phyloP scores from a whole-genome alignment of 768 basidiomycete genomes.

The Infundibulicybe gibba region DNA sequence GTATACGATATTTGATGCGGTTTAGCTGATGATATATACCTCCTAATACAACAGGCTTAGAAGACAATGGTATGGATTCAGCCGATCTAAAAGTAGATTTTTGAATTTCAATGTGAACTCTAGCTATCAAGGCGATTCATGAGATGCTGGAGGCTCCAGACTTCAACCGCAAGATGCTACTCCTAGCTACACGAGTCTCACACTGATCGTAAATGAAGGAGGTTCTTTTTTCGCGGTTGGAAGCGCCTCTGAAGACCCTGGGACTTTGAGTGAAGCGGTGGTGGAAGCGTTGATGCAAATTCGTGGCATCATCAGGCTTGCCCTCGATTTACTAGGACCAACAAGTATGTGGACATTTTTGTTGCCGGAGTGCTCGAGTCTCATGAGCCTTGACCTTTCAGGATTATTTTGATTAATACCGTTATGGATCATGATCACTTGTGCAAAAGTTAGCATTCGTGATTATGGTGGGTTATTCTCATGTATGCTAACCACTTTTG shows the following conservation, averaged over 20 bases:
- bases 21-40: background rate
- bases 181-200: slow-evolving; percentile 80
- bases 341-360: slow-evolving; percentile 41
- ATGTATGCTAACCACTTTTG: slow-evolving; percentile 14
- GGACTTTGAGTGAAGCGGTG: slow-evolving; percentile 54
- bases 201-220: slow-evolving; percentile 74
- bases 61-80: slow-evolving; percentile 64
- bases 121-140: slow-evolving; percentile 65
- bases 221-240: slow-evolving; percentile 71
- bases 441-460: slow-evolving; percentile 50
- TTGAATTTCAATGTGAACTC: slow-evolving; percentile 4
- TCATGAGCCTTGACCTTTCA: slow-evolving; percentile 18
- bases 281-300: slow-evolving; percentile 73
- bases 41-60: slow-evolving; percentile 49
- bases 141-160: slow-evolving; percentile 70
- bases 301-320: slow-evolving; percentile 79
- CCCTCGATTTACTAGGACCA: slow-evolving; percentile 57
- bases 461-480: slow-evolving; percentile 18
- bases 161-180: slow-evolving; percentile 84
- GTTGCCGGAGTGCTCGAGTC: slow-evolving; percentile 14
- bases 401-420: slow-evolving; percentile 52
- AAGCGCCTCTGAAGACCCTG: slow-evolving; percentile 67
- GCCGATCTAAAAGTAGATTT: slow-evolving; percentile 3
- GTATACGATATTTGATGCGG: background rate
- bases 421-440: slow-evolving; percentile 71